Percentiles rank a stretch among this genome's conserved stretches.
Evolutionary conservation across 345 rosid genomes (phyloP).

Genomic region (Eucalyptus polybractea): DNA sequence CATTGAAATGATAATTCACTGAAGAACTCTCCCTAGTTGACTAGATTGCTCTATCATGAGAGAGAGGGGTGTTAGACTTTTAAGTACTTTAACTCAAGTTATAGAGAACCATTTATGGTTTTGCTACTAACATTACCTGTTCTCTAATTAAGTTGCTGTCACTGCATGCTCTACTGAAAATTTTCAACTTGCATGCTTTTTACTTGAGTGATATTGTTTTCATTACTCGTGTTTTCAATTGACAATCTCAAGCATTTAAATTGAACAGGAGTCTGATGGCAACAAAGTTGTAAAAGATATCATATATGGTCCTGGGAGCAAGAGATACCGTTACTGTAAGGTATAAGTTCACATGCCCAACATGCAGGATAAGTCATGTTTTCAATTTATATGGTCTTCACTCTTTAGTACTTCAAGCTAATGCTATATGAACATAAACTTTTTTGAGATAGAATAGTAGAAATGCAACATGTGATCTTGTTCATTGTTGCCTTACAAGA

Average conservation of each 20-base stretch:
- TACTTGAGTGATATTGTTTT: background rate
- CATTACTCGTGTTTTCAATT: background rate
- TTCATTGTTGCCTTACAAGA: background rate
- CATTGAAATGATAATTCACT: background rate
- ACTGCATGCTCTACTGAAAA: background rate
- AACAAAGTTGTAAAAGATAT: conserved; percentile 53
- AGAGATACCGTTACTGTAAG: conserved; percentile 78
- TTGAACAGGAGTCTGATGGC: conserved; percentile 52
- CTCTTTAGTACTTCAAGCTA: background rate
- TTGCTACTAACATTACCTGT: background rate
- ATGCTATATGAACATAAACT: background rate
- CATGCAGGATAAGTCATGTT: background rate
- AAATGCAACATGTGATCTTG: background rate
- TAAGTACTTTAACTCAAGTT: background rate
- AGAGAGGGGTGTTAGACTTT: background rate
- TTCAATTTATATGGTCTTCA: background rate
- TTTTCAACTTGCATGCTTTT: background rate
- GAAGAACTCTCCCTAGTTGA: background rate
- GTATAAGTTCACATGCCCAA: conserved; percentile 12
- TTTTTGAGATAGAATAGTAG: background rate
- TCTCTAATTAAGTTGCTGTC: background rate
- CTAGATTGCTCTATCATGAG: background rate
- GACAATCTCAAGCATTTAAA: background rate
- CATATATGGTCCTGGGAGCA: conserved; percentile 57
- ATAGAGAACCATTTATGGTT: background rate